phyloP scores from a whole-genome alignment of 73 alveolate genomes.

The Paramecium caudatum region DNA sequence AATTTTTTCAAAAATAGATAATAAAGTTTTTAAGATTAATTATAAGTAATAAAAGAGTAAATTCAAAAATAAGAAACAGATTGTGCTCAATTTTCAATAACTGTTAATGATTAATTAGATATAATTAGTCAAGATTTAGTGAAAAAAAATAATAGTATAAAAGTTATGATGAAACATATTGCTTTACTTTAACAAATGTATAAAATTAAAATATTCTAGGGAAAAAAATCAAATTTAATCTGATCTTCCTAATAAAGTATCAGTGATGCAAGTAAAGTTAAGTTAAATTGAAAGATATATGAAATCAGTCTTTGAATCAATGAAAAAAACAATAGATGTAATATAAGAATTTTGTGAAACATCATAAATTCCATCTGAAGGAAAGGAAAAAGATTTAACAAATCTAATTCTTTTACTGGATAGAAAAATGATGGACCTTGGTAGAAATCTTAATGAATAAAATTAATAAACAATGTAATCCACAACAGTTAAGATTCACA shows the following conservation, averaged over 20 bases:
- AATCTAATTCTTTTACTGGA: slow-evolving; percentile 14
- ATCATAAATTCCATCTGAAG: slow-evolving; percentile 34
- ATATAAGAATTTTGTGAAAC: slow-evolving; percentile 63
- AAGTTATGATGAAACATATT: neutral
- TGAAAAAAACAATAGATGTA: neutral
- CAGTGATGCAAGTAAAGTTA: neutral
- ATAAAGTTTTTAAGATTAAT: slow-evolving; percentile 28
- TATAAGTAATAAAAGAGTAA: neutral
- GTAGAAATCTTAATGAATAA: neutral
- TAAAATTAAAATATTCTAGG: neutral
- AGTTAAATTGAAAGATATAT: neutral
- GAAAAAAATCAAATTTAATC: slow-evolving; percentile 38
- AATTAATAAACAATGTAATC: neutral
- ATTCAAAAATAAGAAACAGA: neutral
- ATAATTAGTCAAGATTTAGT: neutral
- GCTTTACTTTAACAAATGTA: slow-evolving; percentile 15
- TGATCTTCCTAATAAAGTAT: slow-evolving; percentile 7
- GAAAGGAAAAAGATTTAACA: neutral
- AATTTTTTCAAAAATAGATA: neutral
- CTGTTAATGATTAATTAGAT: slow-evolving; percentile 21
- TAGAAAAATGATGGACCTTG: slow-evolving; percentile 19
- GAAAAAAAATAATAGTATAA: neutral
- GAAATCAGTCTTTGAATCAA: neutral
- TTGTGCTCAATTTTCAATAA: neutral
- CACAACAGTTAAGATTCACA: slow-evolving; percentile 1